Evolutionary conservation across 1,139 yeast species (phyloP), one percentile per base, ranked within the genome.

Genomic region (Pichia sp.): DNA sequence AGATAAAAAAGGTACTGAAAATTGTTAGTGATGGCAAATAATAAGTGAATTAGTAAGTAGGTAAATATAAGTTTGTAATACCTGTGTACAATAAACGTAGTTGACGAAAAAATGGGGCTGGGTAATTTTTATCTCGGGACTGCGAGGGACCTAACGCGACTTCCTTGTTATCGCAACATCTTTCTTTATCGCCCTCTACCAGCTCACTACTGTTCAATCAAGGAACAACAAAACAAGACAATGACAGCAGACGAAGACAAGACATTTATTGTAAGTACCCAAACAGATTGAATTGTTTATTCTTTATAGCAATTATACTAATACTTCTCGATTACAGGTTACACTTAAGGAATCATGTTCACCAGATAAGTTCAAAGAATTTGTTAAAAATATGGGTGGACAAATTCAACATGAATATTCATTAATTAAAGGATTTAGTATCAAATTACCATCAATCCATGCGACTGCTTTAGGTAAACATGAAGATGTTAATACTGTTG

Each of bases 401-500:
- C 66, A 66, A 39, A 70, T 82, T 53, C 71, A 75, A 43, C 77
- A 74, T 49, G 85, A 81, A 52, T 81, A 73, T 61, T 64, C 72
- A 40, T 66, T 82, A 59, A 78, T 82, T 64, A 80, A 80, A 65
- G 89, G 86, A 1, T 80, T 77, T 52, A 58, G 63, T 39, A 77
- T 70, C 44, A 69, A 72, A 50, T 61, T 78, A 48, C 83, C 84
- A 30, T 56, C 65, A 5, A 47, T 68, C 48, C 79, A 72, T 52
- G 63, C 71, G 31, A 54, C 61, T 17, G 42, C 71, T 8, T 56
- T 78, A 49, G 56, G 63, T 47, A 52, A 54, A 33, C 68, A 74
- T 55, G 71, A 69, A 19, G 68, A 64, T 39, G 76, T 79, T 45
- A 68, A 70, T 38, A 60, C 67, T 23, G 62, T 78, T 47, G 85